These are phyloP conservation scores for Arbutus unedo DNA, from an alignment of 148 eudicot genomes.

Conservation along the genomic window DNA sequence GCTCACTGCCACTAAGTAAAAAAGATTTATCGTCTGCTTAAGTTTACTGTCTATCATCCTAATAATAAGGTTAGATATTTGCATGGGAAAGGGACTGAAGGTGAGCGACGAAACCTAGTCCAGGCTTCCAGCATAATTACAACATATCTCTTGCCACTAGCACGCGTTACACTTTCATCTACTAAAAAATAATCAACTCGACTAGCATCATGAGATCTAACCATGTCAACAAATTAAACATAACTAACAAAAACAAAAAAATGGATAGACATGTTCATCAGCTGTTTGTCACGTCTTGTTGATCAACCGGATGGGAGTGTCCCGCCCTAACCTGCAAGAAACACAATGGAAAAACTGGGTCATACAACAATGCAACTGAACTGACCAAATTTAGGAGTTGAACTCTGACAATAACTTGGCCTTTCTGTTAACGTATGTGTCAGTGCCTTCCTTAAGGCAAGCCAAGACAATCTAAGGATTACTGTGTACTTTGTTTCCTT, in stretches of 20 bases:
- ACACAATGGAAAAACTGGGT: conserved; percentile 2
- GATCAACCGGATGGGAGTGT: conserved; percentile 13
- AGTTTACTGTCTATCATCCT: conserved; percentile 5
- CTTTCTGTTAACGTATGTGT: not conserved
- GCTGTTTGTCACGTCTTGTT: conserved; percentile 17
- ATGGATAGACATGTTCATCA: conserved; percentile 17
- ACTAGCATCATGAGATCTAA: conserved; percentile 16
- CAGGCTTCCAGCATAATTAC: conserved; percentile 35
- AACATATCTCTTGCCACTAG: conserved; percentile 21
- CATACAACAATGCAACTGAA: not conserved
- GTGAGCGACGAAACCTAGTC: conserved; percentile 20
- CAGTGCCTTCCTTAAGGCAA: not conserved
- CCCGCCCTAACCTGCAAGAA: conserved; percentile 28
- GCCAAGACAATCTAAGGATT: not conserved
- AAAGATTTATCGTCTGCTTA: not conserved
- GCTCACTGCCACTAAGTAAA: not conserved
- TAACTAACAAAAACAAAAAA: conserved; percentile 6
- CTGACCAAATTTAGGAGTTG: not conserved
- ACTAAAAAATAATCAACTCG: conserved; percentile 10
- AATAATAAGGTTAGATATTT: conserved; percentile 9
- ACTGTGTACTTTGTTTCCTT: not conserved
- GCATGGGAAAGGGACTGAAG: not conserved
- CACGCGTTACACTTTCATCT: conserved; percentile 14
- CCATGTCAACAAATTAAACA: conserved; percentile 24
- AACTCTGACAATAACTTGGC: not conserved